Base-by-base conservation (phyloP, 2,329 filamentous ascomycete species). In the Fusarium austroafricanum region DNA sequence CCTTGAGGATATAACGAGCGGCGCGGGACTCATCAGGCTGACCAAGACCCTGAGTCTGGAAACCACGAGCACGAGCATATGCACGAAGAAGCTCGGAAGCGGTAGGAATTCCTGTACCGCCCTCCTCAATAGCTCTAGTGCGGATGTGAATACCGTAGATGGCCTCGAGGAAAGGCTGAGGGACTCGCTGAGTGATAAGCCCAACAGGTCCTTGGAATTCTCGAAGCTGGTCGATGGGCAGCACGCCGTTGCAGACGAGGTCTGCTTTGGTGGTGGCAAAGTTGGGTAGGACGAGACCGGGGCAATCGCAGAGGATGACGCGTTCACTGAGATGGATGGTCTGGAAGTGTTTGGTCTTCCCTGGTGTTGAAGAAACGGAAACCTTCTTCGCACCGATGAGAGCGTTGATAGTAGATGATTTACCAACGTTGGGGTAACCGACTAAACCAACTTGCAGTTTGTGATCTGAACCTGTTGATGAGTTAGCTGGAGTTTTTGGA, bases 291-390 rank as follows among this genome's bases (percentile, higher is more conserved):
- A 99, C 96, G 20, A 99, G 90, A 90, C 96, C 96, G 11, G 96
- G 96, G 76, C 96, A 99, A 89, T 99, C 96, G 80, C 96, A 98
- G 9, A 99, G 87, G 45, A 98, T 87, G 66, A 99, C 93, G 61
- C 90, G 89, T 2, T 96, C 92, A 61, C 92, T 96, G 31, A 99
- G 88, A 77, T 97, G 94, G 61, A 99, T 96, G 2, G 96, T 99
- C 80, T 99, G 96, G 83, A 99, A 99, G 76, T 99, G 96, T 83
- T 99, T 99, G 15, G 96, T 99, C 83, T 99, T 99, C 78, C 96
- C 96, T 6, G 96, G 96, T 2, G 96, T 99, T 15, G 95, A 91
- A 17, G 96, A 99, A 38, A 99, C 96, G 0, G 95, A 98, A 8
- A 99, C 96, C 82, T 98, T 99, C 83, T 98, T 99, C 55, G 96